phyloP scores from a whole-genome alignment of 75 land plant genomes.

The Sequoia sempervirens region DNA sequence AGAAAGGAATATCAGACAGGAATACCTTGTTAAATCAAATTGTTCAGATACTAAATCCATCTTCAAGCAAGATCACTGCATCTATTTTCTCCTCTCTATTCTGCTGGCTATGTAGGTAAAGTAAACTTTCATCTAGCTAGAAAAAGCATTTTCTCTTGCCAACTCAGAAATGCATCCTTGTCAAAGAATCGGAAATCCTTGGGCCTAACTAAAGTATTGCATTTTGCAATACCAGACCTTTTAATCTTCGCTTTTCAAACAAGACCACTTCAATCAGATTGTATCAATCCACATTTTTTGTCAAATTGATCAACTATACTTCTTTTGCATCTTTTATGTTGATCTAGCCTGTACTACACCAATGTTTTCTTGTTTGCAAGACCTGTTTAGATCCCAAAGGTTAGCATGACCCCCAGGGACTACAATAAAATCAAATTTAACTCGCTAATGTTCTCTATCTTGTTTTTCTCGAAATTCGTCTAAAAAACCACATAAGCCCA shows the following conservation, averaged over 20 bases:
- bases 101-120: not conserved
- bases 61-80: not conserved
- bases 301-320: not conserved
- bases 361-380: not conserved
- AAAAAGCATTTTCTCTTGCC: not conserved
- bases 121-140: not conserved
- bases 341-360: not conserved
- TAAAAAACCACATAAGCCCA: not conserved
- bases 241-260: not conserved
- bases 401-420: not conserved
- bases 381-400: not conserved
- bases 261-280: not conserved
- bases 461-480: not conserved
- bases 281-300: not conserved
- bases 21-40: not conserved
- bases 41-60: not conserved
- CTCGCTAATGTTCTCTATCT: not conserved
- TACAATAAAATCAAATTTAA: not conserved
- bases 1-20: not conserved
- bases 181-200: not conserved
- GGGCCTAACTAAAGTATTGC: not conserved
- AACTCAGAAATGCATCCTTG: not conserved
- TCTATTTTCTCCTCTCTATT: not conserved
- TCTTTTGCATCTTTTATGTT: not conserved
- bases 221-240: not conserved